A percentile compares a stretch with the other conserved stretches of the same genome.
These are phyloP conservation scores for Vaccinium macrocarpon DNA, from an alignment of 148 eudicot species.

Conservation along the genomic window DNA sequence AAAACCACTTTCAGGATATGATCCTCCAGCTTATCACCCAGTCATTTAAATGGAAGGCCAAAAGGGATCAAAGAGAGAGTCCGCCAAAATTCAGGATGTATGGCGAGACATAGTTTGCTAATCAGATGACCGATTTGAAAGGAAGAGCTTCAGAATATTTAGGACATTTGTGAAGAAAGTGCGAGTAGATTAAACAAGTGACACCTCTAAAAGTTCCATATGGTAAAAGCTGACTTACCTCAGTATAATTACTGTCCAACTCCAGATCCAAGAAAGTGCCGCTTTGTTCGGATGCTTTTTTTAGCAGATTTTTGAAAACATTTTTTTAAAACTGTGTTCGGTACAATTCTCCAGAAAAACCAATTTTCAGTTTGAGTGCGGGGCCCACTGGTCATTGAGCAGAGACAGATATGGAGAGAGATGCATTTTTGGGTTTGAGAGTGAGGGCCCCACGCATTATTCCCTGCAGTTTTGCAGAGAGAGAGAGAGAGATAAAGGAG, in stretches of 20 bases:
- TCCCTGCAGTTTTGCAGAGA: too few species aligned
- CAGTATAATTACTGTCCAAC: constrained; percentile 33
- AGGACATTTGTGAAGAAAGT: constrained; percentile 60
- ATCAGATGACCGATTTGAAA: constrained; percentile 50
- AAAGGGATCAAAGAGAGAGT: constrained; percentile 52
- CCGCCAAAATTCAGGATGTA: constrained; percentile 55
- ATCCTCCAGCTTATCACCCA: constrained; percentile 62
- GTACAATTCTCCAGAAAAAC: too few species aligned
- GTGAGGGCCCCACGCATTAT: too few species aligned
- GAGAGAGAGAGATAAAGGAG: too few species aligned
- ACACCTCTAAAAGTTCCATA: neutral
- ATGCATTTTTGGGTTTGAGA: too few species aligned
- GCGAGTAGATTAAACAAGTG: constrained; percentile 52
- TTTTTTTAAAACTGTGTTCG: too few species aligned
- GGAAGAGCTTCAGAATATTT: constrained; percentile 47
- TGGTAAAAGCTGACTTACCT: neutral
- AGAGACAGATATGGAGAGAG: too few species aligned
- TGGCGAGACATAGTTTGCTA: constrained; percentile 64
- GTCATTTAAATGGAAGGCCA: constrained; percentile 67
- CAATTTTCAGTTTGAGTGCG: too few species aligned
- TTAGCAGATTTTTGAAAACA: too few species aligned
- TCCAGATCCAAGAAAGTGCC: constrained; percentile 41
- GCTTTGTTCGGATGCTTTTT: too few species aligned
- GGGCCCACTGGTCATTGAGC: too few species aligned
- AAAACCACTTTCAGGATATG: constrained; percentile 84